phyloP scores from a whole-genome alignment of 345 rosid species.

The Lenwebbia sp. region DNA sequence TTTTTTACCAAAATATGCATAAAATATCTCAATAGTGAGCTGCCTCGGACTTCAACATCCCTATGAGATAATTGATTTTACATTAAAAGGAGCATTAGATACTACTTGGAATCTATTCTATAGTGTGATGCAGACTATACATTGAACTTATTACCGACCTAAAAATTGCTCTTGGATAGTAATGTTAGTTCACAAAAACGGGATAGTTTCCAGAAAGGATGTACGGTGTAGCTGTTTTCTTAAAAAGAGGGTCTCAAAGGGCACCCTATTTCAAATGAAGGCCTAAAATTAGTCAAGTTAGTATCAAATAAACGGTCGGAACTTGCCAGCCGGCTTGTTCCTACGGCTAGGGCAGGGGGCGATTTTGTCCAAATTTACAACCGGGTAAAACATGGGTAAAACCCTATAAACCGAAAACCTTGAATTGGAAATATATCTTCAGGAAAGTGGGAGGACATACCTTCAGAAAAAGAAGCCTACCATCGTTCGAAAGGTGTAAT shows the following conservation, averaged over 20 bases:
- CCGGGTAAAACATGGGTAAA: too few relatives aligned
- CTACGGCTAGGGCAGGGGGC: too few relatives aligned
- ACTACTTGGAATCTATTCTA: not conserved
- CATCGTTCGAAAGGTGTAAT: not conserved
- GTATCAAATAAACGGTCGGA: not conserved
- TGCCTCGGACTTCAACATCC: not conserved
- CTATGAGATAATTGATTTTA: too few relatives aligned
- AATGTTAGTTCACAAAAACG: not conserved
- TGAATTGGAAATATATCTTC: too few relatives aligned
- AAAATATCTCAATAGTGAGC: not conserved
- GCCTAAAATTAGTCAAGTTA: not conserved
- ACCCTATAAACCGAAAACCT: too few relatives aligned
- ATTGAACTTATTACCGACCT: not conserved
- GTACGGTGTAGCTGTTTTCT: not conserved
- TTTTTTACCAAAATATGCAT: not conserved
- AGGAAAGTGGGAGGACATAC: too few relatives aligned
- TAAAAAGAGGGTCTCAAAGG: not conserved
- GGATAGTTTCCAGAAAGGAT: not conserved
- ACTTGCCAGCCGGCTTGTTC: too few relatives aligned
- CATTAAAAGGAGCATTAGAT: too few relatives aligned
- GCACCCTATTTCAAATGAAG: not conserved
- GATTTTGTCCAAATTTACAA: too few relatives aligned
- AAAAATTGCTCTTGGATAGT: not conserved
- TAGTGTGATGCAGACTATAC: not conserved
- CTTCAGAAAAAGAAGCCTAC: not conserved